Evolutionary conservation across 129 eudicot species (phyloP).

Genomic region (Heracleum sosnowskyi): DNA sequence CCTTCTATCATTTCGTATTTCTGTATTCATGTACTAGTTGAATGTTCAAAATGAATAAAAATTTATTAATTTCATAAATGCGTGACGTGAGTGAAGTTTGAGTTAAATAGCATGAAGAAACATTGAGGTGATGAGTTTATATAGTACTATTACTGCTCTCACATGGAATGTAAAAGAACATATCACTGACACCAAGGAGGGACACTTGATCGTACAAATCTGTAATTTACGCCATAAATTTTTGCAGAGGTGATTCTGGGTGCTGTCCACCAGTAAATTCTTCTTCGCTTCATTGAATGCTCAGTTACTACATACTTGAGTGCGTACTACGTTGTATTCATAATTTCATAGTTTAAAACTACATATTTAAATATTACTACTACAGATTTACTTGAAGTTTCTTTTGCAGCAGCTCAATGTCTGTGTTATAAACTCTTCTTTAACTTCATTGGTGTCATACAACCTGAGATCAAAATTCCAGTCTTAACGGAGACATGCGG

Average conservation of each 20-base stretch:
- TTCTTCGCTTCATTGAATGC: constrained; percentile 1
- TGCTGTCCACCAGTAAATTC: background rate
- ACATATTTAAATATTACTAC: no score
- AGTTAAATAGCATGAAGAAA: no score
- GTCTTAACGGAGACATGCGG: no score
- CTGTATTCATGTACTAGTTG: background rate
- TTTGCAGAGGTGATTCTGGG: background rate
- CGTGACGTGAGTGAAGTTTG: background rate
- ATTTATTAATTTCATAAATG: background rate
- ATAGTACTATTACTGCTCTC: background rate
- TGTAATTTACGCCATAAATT: background rate
- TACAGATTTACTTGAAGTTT: no score
- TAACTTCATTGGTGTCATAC: no score
- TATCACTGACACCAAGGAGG: background rate
- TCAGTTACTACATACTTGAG: background rate
- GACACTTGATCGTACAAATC: background rate
- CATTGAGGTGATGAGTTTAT: background rate
- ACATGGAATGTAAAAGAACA: background rate
- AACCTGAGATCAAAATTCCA: no score
- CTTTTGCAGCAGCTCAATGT: background rate
- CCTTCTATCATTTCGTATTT: background rate
- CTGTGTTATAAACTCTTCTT: no score
- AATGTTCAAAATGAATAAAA: background rate
- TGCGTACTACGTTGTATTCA: no score
- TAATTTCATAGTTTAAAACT: no score